Conservation (phyloP, 441 rosid species). For the Gossypium trilobum region DNA sequence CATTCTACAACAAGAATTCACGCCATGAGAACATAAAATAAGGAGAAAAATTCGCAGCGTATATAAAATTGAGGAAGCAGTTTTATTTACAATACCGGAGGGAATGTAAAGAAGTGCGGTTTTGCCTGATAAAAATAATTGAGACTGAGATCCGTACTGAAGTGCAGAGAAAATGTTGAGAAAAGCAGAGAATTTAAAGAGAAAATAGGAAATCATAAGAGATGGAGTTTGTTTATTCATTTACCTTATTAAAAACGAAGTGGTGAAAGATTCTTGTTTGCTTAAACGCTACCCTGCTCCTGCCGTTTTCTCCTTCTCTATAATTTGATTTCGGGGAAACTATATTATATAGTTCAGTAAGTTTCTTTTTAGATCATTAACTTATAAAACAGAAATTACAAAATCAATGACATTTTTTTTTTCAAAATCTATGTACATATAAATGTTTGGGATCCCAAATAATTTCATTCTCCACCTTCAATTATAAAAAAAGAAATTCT, state of each 20-base stretch:
- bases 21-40: neutral
- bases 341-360: neutral
- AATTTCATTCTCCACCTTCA: neutral
- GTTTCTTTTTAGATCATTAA: neutral
- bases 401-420: neutral
- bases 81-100: neutral
- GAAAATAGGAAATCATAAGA: neutral
- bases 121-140: neutral
- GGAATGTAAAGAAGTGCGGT: neutral
- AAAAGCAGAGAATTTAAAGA: neutral
- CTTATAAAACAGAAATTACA: neutral
- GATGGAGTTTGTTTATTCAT: neutral
- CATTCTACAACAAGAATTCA: neutral
- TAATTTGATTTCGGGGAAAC: neutral
- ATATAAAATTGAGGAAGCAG: neutral
- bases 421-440: too few species aligned
- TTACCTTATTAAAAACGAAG: neutral
- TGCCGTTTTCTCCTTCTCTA: too few species aligned
- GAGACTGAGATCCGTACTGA: slow-evolving; percentile 1
- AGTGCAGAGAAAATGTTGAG: neutral
- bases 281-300: neutral
- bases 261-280: neutral
- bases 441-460: neutral
- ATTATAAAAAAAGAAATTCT: too few species aligned
- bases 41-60: neutral